phyloP scores from a whole-genome alignment of 371 early-diverging fungal species.

The Mortierella sp. region DNA sequence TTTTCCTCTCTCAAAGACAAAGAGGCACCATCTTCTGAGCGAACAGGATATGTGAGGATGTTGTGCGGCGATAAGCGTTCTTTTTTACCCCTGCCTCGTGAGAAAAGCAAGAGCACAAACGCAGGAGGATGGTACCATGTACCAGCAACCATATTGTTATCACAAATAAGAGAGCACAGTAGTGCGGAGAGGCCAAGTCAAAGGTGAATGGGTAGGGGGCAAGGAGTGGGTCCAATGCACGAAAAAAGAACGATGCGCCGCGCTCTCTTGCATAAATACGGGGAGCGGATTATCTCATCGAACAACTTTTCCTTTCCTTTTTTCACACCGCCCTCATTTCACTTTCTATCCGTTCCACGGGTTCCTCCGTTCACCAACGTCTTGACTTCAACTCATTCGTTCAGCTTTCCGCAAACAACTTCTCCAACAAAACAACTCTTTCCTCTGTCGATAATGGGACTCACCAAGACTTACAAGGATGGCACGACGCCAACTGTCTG shows the following conservation, averaged over 20 bases:
- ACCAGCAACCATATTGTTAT: no score
- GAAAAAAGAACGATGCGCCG: no score
- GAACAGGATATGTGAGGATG: not conserved
- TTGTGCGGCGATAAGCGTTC: no score
- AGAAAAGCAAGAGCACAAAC: no score
- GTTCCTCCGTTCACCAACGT: not conserved
- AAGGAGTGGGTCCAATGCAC: no score
- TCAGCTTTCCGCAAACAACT: not conserved
- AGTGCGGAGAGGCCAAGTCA: no score
- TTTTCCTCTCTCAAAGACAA: not conserved
- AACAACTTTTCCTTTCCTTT: not conserved
- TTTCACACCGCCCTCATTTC: not conserved
- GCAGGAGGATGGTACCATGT: no score
- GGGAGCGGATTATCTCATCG: no score
- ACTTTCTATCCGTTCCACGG: not conserved
- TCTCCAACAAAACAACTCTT: not conserved
- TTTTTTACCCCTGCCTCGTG: no score
- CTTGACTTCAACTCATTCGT: not conserved
- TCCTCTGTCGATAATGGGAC: slow-evolving; percentile 24
- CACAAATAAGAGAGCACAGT: no score
- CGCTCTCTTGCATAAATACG: no score
- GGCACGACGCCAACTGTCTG: slow-evolving; percentile 49
- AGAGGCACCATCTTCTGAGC: not conserved
- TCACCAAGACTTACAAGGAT: slow-evolving; percentile 56
- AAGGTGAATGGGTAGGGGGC: no score